Conservation (phyloP, 139 green algal genomes). For the Tetraselmis chui region DNA sequence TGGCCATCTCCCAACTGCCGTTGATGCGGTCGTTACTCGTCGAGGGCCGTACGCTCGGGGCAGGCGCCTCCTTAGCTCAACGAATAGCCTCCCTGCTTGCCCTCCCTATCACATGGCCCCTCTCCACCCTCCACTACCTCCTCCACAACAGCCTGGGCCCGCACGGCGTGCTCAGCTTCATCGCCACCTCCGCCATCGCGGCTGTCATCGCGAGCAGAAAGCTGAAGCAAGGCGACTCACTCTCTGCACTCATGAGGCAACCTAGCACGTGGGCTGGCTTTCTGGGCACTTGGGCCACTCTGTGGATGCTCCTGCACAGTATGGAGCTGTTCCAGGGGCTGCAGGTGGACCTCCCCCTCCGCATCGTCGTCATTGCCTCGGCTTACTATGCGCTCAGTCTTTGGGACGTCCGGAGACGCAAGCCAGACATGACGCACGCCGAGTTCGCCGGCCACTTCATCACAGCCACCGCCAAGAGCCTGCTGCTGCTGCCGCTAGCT, state of each 20-base stretch:
- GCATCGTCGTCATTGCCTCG: neutral
- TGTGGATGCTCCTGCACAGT: neutral
- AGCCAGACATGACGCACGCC: neutral
- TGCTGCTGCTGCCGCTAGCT: neutral
- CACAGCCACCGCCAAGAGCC: neutral
- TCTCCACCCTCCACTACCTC: neutral
- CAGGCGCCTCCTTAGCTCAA: neutral
- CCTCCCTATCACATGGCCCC: neutral
- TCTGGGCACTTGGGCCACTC: neutral
- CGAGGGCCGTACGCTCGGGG: too few relatives aligned
- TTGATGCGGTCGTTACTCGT: neutral
- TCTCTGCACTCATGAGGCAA: neutral
- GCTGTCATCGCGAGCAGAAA: neutral
- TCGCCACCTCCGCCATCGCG: neutral
- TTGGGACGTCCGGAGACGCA: neutral
- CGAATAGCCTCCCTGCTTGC: too few relatives aligned
- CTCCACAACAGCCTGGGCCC: neutral
- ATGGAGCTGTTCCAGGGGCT: neutral
- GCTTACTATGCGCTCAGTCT: neutral
- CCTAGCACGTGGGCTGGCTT: neutral
- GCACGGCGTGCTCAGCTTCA: neutral
- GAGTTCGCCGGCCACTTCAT: neutral
- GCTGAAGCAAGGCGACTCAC: neutral
- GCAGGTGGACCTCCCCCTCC: neutral
- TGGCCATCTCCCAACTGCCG: neutral